Conservation (phyloP, 2,329 filamentous ascomycete genomes). For the Penicillium griseofulvum region DNA sequence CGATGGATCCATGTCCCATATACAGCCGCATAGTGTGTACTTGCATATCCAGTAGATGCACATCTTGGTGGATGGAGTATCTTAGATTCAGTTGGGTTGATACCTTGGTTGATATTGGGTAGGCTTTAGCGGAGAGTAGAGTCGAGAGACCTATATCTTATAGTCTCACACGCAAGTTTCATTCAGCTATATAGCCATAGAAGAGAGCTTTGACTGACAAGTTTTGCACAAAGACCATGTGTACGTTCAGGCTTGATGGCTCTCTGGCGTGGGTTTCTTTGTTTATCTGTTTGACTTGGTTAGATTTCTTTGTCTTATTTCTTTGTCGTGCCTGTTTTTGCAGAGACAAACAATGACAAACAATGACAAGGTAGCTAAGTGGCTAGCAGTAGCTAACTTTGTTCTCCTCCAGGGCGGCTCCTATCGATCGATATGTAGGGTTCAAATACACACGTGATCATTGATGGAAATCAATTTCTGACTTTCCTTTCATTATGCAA, state of each 20-base stretch:
- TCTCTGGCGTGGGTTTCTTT: background rate
- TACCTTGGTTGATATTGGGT: background rate
- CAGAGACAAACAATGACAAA: background rate
- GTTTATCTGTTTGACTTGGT: background rate
- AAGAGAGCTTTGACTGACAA: background rate
- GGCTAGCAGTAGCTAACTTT: background rate
- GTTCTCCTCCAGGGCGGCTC: background rate
- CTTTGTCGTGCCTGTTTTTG: too few relatives aligned
- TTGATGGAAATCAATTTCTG: background rate
- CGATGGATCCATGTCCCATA: constrained; percentile 12
- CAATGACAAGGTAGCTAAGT: background rate
- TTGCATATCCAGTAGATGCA: constrained; percentile 19
- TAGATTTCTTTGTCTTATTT: background rate
- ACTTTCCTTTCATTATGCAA: background rate
- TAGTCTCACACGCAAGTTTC: background rate
- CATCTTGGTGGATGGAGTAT: constrained; percentile 8
- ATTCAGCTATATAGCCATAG: background rate
- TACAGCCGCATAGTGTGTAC: constrained; percentile 26
- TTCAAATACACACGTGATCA: background rate
- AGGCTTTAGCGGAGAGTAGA: too few relatives aligned
- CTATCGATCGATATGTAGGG: background rate
- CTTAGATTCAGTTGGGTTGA: background rate
- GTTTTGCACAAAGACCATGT: background rate
- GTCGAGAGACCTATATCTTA: background rate
- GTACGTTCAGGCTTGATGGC: background rate